Base-by-base conservation (phyloP, 2,329 filamentous ascomycete genomes). In the Aspergillus quadricinctus region DNA sequence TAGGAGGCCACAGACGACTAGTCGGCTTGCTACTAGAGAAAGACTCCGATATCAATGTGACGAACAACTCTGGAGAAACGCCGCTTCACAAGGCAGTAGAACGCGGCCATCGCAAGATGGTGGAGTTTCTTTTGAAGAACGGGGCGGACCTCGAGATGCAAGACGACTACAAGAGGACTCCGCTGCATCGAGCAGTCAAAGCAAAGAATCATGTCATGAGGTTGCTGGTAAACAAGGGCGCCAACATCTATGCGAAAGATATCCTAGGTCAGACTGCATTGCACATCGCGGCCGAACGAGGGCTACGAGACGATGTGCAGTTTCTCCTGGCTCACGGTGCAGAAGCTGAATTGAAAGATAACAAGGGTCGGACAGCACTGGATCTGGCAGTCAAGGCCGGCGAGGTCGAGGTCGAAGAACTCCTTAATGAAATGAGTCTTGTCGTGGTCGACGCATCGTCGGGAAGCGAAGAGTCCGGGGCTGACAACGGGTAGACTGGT, bases 11-110 rank as follows among this genome's bases (percentile, higher is more conserved):
- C 19, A 55, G 60, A n/a, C 51, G 49, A 3, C 48, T 64, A 25
- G 59, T 66, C 28, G 56, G 59, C 1, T 51, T 64, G 11, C 56
- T 72, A 3, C 54, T 69, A 11, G 63, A 65, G 3, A 64, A 66
- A n/a, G 62, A 57, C 0, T 61, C 60, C 2, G 64, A 64, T 28
- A 62, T 71, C 25, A 63, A 63, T 28, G 55, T 66, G 41, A 64
- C 64, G 25, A 67, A 67, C 37, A 60, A 58, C 40, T 62, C 62
- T 11, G 61, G 58, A 2, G 67, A 69, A 58, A 70, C 66, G 1
- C 62, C 68, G 10, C 57, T 72, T 8, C 65, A 67, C 31, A 66
- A 66, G 31, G 69, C 70, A 19, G 64, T 64, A 10, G 56, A 66
- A 21, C 57, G 62, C 14, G 69, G 68, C 4, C 63, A 66, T 52